Base-by-base conservation (phyloP, 2,329 filamentous ascomycete species). In the Epichloe sylvatica region DNA sequence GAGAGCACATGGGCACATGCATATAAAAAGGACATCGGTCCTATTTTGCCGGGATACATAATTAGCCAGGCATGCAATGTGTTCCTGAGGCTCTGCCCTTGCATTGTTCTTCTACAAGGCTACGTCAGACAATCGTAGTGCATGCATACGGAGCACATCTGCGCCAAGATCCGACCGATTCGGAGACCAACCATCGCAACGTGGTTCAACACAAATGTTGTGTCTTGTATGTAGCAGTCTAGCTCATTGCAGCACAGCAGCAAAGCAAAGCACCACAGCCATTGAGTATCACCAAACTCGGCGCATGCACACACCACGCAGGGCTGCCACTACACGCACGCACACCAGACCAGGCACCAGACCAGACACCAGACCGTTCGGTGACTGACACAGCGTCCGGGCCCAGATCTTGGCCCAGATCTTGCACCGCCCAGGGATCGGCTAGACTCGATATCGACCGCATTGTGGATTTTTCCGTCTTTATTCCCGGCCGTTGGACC, bases 1-100 rank as follows among this genome's bases (percentile, higher is more conserved):
- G 34, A 41, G 39, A 21, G 43, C 43, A 45, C 43, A 37, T 19
- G 46, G 33, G 40, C 47, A 48, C 46, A 48, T 21, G 46, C 21
- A 30, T 30, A 9, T 9, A 30, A 3, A 17, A 17, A 30, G 25
- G 25, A 30, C 25, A 9, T 30, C 8, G 25, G 25, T 9, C 3
- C 25, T 9, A 30, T 30, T 30, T 9, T 8, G 25, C 25, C 25
- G 25, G 25, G 25, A 30, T 30, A 25, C 3, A 25, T 25, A 8
- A 25, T 25, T 25, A 7, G 23, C 23, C 23, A 25, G 23, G 23
- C 23, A 25, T 25, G 23, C 23, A 0, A 25, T 25, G 23, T 25
- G 23, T 25, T 25, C 23, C 23, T 25, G 23, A 25, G 23, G 23
- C 23, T 25, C 25, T 9, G 25, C 25, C 25, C 25, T 30, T 30